These are phyloP conservation scores for Botryosphaeria dothidea DNA, from an alignment of 2,329 filamentous ascomycete genomes.

Conservation along the genomic window DNA sequence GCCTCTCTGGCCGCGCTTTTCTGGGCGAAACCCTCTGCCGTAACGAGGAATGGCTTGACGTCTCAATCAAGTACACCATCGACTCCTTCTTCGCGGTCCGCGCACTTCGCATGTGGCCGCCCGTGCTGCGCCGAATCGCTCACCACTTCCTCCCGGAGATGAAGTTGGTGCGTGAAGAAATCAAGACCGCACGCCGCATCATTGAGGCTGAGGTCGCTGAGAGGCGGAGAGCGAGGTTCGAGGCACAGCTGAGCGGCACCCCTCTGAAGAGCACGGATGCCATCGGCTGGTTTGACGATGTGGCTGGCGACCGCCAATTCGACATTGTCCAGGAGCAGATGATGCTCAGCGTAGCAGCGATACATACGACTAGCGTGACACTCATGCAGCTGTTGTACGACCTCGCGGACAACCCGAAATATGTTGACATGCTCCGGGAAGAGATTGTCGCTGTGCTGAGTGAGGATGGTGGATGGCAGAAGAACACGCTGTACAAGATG, in stretches of 20 bases:
- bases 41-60: slow-evolving; percentile 42
- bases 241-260: slow-evolving; percentile 22
- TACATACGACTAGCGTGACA: slow-evolving; percentile 29
- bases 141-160: slow-evolving; percentile 36
- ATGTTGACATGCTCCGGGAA: slow-evolving; percentile 27
- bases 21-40: slow-evolving; percentile 39
- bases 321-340: slow-evolving; percentile 23
- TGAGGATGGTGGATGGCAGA: slow-evolving; percentile 27
- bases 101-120: slow-evolving; percentile 37
- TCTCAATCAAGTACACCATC: slow-evolving; percentile 36
- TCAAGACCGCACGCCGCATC: slow-evolving; percentile 34
- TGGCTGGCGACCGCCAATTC: slow-evolving; percentile 22
- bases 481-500: slow-evolving; percentile 31
- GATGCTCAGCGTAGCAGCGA: slow-evolving; percentile 23
- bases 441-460: slow-evolving; percentile 29
- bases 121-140: slow-evolving; percentile 34
- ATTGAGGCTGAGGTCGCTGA: slow-evolving; percentile 36
- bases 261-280: slow-evolving; percentile 26
- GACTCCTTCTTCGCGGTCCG: slow-evolving; percentile 36
- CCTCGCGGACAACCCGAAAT: slow-evolving; percentile 27
- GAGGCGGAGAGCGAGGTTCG: slow-evolving; percentile 23
- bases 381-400: slow-evolving; percentile 27
- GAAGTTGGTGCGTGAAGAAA: slow-evolving; percentile 31
- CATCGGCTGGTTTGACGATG: slow-evolving; percentile 27
- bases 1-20: slow-evolving; percentile 34